Base-by-base conservation (phyloP, 2,329 filamentous ascomycete genomes). In the Aspergillus ochraceus region DNA sequence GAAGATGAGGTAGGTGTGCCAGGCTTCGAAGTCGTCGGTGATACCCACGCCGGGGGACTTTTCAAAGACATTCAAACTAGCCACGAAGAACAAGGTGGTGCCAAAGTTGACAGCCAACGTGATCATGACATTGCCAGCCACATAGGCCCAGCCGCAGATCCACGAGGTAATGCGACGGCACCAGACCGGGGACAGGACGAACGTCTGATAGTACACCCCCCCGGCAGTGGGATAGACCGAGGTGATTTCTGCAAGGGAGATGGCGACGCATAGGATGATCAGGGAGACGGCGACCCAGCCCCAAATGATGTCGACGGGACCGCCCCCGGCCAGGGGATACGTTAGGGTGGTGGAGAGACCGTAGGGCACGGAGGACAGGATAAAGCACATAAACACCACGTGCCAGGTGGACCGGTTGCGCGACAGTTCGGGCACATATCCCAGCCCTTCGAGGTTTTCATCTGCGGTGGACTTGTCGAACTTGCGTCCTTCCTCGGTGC, bases 81-180 rank as follows among this genome's bases (percentile, higher is more conserved):
- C 80, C 64, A 83, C 76, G 54, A 85, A 72, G 73, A 85, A 84
- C 17, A 82, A 74, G 3, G 82, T 77, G n/a, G 82, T 83, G 70
- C 89, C 90, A 66, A 93, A 90, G 70, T 90, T 90, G 1, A 89
- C 89, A 6, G 90, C 87, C 0, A 90, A 78, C 0, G 87, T 90
- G 51, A 90, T 93, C 65, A 88, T 91, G 73, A 92, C 88, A 77
- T 92, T 92, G 60, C 90, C 90, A 54, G 91, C 86, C 19, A 91
- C 84, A 71, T 90, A 92, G 22, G 88, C 73, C 88, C 88, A 90
- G 5, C 88, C 88, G 4, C 87, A 88, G 22, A 89, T 84, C 83
- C 86, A 90, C 8, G 82, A 85, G 8, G 87, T 83, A 24, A 90
- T 80, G 2, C 86, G 86, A 8, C 87, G 86, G 75, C 84, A 90